These are phyloP conservation scores for Thalassiosira exigua DNA, from an alignment of 352 stramenopile species.

Conservation along the genomic window DNA sequence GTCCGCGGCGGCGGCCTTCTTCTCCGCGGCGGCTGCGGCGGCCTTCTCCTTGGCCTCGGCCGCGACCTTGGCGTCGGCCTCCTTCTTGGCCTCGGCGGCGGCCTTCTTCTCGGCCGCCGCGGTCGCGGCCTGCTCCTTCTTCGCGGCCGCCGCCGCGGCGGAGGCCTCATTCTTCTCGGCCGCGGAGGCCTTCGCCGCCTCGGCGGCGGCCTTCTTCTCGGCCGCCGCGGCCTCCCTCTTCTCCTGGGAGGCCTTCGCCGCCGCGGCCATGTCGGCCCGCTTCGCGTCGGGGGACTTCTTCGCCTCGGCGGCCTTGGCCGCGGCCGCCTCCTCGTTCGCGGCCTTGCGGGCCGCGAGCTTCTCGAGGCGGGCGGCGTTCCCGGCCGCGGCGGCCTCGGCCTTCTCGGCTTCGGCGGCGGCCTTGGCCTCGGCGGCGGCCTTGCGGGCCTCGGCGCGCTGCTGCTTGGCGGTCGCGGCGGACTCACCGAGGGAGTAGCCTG, in stretches of 20 bases:
- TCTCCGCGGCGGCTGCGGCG: conserved; percentile 6
- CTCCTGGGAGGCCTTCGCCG: conserved; percentile 19
- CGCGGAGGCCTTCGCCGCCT: conserved; percentile 7
- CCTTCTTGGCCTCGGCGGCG: conserved; percentile 30
- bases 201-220: conserved; percentile 6
- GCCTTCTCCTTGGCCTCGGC: conserved; percentile 20
- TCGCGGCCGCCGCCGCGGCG: conserved; percentile 20
- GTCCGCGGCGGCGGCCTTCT: conserved; percentile 23
- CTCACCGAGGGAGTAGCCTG: no score
- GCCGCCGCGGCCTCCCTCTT: conserved; percentile 17
- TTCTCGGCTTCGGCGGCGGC: conserved; percentile 27
- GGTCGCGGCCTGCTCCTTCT: conserved; percentile 22
- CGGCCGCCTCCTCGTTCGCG: conserved; percentile 23
- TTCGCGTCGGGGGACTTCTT: conserved; percentile 51
- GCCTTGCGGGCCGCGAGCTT: conserved; percentile 13
- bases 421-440: conserved; percentile 22
- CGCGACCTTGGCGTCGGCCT: conserved; percentile 13
- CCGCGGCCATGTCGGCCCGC: conserved; percentile 22
- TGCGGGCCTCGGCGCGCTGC: conserved; percentile 26
- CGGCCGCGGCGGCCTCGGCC: conserved; percentile 13
- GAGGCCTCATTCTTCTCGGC: conserved; percentile 10
- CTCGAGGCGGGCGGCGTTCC: conserved; percentile 28
- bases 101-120: conserved; percentile 31
- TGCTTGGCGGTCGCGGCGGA: conserved; percentile 17
- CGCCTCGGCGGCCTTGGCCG: background rate